A percentile compares a stretch with the other conserved stretches of the same genome.
Evolutionary conservation across 2,329 filamentous ascomycete genomes (phyloP).

Genomic region (Emmonsia crescens): DNA sequence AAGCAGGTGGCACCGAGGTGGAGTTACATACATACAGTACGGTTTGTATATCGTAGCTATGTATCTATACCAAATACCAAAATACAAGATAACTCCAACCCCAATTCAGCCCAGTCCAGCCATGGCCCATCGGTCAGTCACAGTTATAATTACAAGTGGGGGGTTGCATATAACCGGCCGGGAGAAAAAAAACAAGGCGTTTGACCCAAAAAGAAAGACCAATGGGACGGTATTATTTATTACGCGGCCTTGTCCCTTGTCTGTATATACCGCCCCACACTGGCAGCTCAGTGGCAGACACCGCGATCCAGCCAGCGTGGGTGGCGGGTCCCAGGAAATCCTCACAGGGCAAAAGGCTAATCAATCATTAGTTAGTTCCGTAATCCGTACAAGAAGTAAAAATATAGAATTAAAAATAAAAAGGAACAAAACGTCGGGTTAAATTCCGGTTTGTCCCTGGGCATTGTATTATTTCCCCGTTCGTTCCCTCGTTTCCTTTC

Average conservation of each 20-base stretch:
- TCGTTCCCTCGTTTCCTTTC: neutral
- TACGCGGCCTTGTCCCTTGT: neutral
- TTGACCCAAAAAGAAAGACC: neutral
- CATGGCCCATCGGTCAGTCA: too few relatives aligned
- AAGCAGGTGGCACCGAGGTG: too few relatives aligned
- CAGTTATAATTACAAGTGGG: neutral
- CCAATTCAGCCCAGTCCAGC: too few relatives aligned
- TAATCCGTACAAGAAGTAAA: too few relatives aligned
- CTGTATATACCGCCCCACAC: neutral
- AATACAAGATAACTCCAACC: too few relatives aligned
- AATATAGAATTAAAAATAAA: too few relatives aligned
- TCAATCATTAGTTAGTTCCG: too few relatives aligned
- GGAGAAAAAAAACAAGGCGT: neutral
- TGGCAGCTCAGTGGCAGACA: too few relatives aligned
- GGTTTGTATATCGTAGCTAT: too few relatives aligned
- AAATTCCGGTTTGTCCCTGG: slow-evolving; percentile 5
- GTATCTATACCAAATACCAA: too few relatives aligned
- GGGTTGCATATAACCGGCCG: neutral
- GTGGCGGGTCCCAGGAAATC: neutral
- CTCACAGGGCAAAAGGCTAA: neutral
- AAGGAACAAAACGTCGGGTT: neutral
- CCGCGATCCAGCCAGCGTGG: neutral
- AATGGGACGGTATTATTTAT: neutral
- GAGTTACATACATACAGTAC: too few relatives aligned
- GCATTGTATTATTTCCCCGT: neutral